Evolutionary conservation across 352 stramenopile species (phyloP), one percentile per base, ranked within the genome.

Genomic region (Phytophthora foliorum): DNA sequence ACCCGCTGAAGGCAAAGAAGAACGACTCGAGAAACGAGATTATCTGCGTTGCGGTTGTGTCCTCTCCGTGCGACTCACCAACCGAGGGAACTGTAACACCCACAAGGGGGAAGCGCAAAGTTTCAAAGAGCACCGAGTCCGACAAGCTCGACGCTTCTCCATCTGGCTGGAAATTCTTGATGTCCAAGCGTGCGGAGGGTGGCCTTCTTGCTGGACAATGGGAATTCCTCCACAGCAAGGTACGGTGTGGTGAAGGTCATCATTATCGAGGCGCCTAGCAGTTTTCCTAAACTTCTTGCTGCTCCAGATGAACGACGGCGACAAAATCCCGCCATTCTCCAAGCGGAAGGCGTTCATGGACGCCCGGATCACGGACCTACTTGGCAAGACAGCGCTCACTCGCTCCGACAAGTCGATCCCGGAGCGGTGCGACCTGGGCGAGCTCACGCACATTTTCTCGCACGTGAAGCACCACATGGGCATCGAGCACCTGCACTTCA

Each of bases 391-490:
- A n/a, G 58, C 57, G 0, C 24, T 86, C 11, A 27, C 44, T 61
- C 41, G 24, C 21, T 51, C 72, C 0, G 54, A 55, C 22, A 76
- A 81, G 38, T 64, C 49, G 10, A 71, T 58, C 1, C 27, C 66
- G 24, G 38, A 85, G 34, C 82, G 87, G 11, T 63, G 72, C 41
- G 86, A 96, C 44, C 41, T 93, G 2, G 86, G 88, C 34, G 80
- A 93, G 11, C 77, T 97, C 32, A 80, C 82, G 13, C 91, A 97
- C 71, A 81, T 97, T n/a, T 97, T 97, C 63, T 97, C 91, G 8
- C 91, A 97, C 44, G 80, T 97, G 13, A 95, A 94, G 77, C 91
- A 97, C 38, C 80, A 96, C 74, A 97, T 97, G 91, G 86, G 90
- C 54, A 76, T 97, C 27, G 88, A 97, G 66, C 86, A 95, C 55